Evolutionary conservation across 192 early-diverging fungal species (phyloP).

Genomic region (Umbelopsis ramanniana): DNA sequence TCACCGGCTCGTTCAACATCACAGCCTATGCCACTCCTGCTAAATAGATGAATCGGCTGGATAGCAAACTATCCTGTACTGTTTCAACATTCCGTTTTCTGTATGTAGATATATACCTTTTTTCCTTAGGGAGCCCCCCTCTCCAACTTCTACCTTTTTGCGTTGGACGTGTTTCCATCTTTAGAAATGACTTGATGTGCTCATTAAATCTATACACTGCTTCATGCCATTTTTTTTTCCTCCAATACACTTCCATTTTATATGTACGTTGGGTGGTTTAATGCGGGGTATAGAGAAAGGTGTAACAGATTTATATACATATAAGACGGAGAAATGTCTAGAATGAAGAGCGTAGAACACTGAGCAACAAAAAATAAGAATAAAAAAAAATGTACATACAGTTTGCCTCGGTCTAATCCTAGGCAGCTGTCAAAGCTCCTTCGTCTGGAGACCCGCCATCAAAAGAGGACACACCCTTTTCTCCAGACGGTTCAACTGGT

Average conservation of each 20-base stretch:
- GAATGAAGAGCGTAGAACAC: too few relatives aligned
- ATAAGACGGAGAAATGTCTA: background rate
- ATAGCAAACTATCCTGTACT: too few relatives aligned
- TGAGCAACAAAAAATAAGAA: too few relatives aligned
- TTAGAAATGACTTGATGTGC: too few relatives aligned
- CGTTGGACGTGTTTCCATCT: background rate
- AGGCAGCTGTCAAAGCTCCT: too few relatives aligned
- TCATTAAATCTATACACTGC: too few relatives aligned
- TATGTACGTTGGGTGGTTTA: background rate
- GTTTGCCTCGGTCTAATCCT: too few relatives aligned
- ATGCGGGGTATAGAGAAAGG: background rate
- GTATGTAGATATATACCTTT: conserved; percentile 13
- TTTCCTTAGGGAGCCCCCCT: too few relatives aligned
- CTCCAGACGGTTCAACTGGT: background rate
- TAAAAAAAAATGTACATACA: too few relatives aligned
- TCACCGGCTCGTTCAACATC: background rate
- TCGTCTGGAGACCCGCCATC: too few relatives aligned
- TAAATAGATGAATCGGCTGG: background rate
- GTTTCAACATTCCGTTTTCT: background rate
- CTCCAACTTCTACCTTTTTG: background rate
- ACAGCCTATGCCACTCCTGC: background rate
- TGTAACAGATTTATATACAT: background rate
- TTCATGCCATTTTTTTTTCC: too few relatives aligned
- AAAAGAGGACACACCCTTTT: background rate
- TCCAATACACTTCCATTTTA: too few relatives aligned